Evolutionary conservation across 257 asterid genomes (phyloP).

Genomic region (Ocimum tenuiflorum): DNA sequence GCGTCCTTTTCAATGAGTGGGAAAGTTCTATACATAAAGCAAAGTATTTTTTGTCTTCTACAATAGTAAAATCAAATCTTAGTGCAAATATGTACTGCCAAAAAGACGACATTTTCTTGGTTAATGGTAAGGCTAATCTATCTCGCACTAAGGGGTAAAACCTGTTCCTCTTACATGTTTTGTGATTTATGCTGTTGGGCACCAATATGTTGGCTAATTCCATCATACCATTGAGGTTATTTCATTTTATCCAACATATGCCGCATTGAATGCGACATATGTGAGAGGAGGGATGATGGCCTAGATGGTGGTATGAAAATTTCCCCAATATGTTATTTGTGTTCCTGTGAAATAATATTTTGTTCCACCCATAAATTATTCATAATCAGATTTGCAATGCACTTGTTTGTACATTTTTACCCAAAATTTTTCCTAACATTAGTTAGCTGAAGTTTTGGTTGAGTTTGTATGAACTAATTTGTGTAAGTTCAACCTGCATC

Average conservation of each 20-base stretch:
- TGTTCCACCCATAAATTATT: too few species aligned
- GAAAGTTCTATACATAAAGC: neutral
- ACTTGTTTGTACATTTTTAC: neutral
- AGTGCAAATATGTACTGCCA: neutral
- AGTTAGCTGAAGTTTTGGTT: neutral
- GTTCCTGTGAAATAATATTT: neutral
- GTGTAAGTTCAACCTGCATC: neutral
- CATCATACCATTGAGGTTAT: too few species aligned
- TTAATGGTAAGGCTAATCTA: too few species aligned
- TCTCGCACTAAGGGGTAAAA: too few species aligned
- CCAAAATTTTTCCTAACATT: neutral
- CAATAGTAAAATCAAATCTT: neutral
- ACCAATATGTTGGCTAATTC: neutral
- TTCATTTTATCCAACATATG: too few species aligned
- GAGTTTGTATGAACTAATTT: neutral
- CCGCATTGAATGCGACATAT: too few species aligned
- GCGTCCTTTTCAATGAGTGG: neutral
- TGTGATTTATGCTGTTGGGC: neutral
- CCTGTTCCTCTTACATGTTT: too few species aligned
- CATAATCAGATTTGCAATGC: neutral
- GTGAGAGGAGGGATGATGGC: too few species aligned
- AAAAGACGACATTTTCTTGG: neutral
- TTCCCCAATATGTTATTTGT: too few species aligned
- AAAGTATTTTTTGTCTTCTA: neutral
- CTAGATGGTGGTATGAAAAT: too few species aligned